Percentiles rank a stretch among this genome's conserved stretches.
Conservation (phyloP, 192 early-diverging fungal genomes). For the Coemansia sp. region DNA sequence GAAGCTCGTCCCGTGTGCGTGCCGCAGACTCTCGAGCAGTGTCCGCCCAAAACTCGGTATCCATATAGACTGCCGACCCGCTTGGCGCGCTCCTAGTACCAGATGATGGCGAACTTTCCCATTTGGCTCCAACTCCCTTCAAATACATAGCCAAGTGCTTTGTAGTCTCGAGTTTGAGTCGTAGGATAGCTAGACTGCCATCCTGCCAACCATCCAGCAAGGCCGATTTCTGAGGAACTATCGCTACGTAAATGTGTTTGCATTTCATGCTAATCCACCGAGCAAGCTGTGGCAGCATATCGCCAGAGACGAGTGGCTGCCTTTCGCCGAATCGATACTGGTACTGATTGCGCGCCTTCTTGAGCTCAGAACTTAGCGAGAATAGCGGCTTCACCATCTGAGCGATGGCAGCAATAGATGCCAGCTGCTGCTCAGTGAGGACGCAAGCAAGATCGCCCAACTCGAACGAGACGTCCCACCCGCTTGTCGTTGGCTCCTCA, state of each 20-base stretch:
- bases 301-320: background rate
- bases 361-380: constrained; percentile 27
- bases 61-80: constrained; percentile 28
- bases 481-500: constrained; percentile 51
- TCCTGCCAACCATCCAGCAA: constrained; percentile 43
- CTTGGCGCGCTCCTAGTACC: constrained; percentile 26
- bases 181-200: constrained; percentile 44
- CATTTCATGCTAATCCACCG: constrained; percentile 39
- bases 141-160: constrained; percentile 55
- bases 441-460: constrained; percentile 41
- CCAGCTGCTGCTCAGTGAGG: constrained; percentile 37
- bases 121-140: constrained; percentile 35
- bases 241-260: constrained; percentile 40
- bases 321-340: constrained; percentile 26
- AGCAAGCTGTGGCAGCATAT: constrained; percentile 34
- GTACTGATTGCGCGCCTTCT: constrained; percentile 28
- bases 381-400: constrained; percentile 29
- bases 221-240: constrained; percentile 26
- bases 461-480: constrained; percentile 46
- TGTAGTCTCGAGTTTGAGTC: constrained; percentile 45
- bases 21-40: constrained; percentile 36
- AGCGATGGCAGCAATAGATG: constrained; percentile 17
- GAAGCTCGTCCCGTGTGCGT: background rate
- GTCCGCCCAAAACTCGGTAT: constrained; percentile 51
- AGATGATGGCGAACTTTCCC: constrained; percentile 34